Evolutionary conservation across 1,284 basidiomycete genomes (phyloP).

Genomic region (Apiotrichum sp.): DNA sequence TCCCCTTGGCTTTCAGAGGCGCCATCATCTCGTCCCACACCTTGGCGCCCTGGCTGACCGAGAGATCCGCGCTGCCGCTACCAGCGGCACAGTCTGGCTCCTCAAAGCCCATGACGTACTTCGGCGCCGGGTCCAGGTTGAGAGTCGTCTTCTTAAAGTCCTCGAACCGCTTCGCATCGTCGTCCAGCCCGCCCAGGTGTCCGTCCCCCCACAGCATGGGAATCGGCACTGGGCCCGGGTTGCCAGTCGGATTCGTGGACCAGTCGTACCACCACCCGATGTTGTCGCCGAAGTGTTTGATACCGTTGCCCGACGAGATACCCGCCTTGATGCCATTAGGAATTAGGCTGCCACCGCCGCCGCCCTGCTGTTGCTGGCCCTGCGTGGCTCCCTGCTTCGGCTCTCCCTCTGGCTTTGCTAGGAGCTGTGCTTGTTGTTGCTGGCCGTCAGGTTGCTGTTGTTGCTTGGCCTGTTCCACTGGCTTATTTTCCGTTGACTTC

Average conservation of each 20-base stretch:
- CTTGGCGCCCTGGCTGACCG: constrained; percentile 17
- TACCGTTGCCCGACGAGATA: constrained; percentile 34
- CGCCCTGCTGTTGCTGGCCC: too few relatives aligned
- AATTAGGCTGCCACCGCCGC: background rate
- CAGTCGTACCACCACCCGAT: constrained; percentile 41
- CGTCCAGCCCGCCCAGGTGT: constrained; percentile 19
- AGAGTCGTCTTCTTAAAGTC: constrained; percentile 23
- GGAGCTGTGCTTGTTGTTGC: too few relatives aligned
- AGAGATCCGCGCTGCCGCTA: constrained; percentile 10
- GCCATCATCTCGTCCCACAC: constrained; percentile 41
- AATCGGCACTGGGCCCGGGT: constrained; percentile 18
- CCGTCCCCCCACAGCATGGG: constrained; percentile 47
- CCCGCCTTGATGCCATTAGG: constrained; percentile 41
- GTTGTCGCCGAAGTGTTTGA: constrained; percentile 22
- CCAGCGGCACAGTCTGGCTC: constrained; percentile 43
- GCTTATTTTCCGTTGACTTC: too few relatives aligned
- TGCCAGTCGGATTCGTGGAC: background rate
- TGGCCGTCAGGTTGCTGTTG: too few relatives aligned
- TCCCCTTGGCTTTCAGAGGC: constrained; percentile 31
- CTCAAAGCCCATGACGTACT: constrained; percentile 34
- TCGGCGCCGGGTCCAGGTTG: constrained; percentile 24
- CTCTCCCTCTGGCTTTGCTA: background rate
- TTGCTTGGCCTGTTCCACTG: too few relatives aligned
- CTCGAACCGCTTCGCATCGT: constrained; percentile 34
- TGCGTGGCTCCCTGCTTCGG: background rate